Conservation (phyloP, 2,329 filamentous ascomycete genomes). For the Whalleya microplaca region DNA sequence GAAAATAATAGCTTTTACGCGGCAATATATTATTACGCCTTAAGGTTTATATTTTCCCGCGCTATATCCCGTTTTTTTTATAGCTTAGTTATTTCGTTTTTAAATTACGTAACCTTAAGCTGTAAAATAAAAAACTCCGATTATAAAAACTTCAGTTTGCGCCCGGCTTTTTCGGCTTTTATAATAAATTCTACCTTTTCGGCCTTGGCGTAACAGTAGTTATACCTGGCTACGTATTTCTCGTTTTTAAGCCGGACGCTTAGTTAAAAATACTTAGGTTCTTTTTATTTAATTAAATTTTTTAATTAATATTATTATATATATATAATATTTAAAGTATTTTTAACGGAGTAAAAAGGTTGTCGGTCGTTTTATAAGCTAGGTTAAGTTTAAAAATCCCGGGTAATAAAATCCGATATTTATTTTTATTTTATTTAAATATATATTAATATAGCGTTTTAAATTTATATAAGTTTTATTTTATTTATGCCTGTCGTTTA, state of each 20-base stretch:
- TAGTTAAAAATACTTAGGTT: too few relatives aligned
- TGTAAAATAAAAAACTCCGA: conserved; percentile 72
- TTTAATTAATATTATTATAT: too few relatives aligned
- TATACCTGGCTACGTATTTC: conserved; percentile 72
- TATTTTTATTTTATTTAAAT: too few relatives aligned
- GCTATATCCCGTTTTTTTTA: conserved; percentile 68
- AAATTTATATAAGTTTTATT: too few relatives aligned
- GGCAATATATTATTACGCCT: conserved; percentile 81
- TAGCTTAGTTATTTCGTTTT: conserved; percentile 72
- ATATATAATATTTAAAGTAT: too few relatives aligned
- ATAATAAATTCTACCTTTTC: conserved; percentile 80
- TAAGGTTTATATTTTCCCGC: conserved; percentile 81
- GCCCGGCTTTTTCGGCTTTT: conserved; percentile 69
- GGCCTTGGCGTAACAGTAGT: conserved; percentile 75
- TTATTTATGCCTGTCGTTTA: too few relatives aligned
- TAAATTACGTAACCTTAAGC: conserved; percentile 65
- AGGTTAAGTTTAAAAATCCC: too few relatives aligned
- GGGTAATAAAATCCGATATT: too few relatives aligned
- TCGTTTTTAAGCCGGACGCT: conserved; percentile 79
- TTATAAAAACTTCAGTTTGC: conserved; percentile 72
- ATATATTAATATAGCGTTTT: too few relatives aligned
- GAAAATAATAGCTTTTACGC: conserved; percentile 85
- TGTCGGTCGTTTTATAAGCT: too few relatives aligned
- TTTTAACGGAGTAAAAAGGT: too few relatives aligned
- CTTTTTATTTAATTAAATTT: too few relatives aligned